Evolutionary conservation across 2,329 filamentous ascomycete genomes (phyloP), one percentile per base, ranked within the genome.

Genomic region (Decorospora gaudefroyi): DNA sequence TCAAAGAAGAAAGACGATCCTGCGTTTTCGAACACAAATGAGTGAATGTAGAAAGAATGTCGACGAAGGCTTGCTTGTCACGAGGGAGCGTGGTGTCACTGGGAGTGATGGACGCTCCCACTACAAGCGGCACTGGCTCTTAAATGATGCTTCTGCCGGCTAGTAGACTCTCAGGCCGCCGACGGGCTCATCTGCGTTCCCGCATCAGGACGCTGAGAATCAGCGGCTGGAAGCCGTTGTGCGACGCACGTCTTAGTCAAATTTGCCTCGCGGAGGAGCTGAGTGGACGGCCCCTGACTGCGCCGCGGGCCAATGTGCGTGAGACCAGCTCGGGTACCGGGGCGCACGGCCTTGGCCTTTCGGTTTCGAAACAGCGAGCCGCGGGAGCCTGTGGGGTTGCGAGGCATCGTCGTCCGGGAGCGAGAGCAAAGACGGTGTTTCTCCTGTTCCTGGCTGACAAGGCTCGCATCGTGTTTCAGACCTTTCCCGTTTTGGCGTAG

Each of bases 21-120:
- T 52, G 65, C 64, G 63, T 54, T 62, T 57, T 45, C 45, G 51
- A 42, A 52, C 47, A 56, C 42, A 61, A 58, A 53, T 21, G 52
- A 63, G 42, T 59, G 56, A 63, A 59, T 37, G 40, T 52, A 55
- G 56, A 68, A 64, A 56, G 63, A 61, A 61, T 49, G 45, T 57
- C 28, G 54, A 61, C 51, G 43, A 65, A 62, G 60, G 53, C 63
- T 66, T 53, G 63, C 62, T 61, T 62, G 60, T 62, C 55, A 55
- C 45, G 49, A 54, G 55, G 44, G 53, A 56, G 28, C 43, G 52
- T 53, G 55, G n/a, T 60, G 53, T 56, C 55, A 58, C 57, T 38
- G 51, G 46, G 44, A 57, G 58, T 57, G 56, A 57, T 53, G 52
- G 36, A 39, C 27, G 46, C 38, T 55, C 54, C 49, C 54, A 47